phyloP scores from a whole-genome alignment of 129 eudicot species.

The Daucus carota region DNA sequence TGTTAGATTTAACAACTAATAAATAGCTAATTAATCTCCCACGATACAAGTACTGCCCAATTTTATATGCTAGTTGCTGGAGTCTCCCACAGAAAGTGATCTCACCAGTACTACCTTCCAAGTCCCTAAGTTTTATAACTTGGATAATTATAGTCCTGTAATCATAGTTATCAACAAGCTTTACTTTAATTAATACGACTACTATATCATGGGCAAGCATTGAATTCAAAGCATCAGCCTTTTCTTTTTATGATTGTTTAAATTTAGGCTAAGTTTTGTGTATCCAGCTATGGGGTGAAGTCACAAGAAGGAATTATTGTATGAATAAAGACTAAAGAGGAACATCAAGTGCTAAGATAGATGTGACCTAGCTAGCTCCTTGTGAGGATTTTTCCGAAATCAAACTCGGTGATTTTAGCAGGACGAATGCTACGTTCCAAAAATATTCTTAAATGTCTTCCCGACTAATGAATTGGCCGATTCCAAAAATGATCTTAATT shows the following conservation, averaged over 20 bases:
- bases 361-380: neutral
- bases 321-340: neutral
- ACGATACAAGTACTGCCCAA: neutral
- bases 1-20: neutral
- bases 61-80: neutral
- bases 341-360: neutral
- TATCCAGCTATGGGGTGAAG: neutral
- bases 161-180: neutral
- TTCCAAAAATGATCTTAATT: too few species aligned
- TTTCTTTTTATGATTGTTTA: neutral
- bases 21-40: neutral
- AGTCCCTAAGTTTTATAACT: neutral
- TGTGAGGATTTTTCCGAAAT: neutral
- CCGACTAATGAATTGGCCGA: too few species aligned
- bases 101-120: neutral
- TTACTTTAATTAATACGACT: neutral
- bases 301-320: neutral
- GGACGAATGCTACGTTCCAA: too few species aligned
- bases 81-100: slow-evolving; percentile 8
- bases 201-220: neutral
- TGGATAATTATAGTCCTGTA: neutral
- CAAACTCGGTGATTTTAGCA: too few species aligned
- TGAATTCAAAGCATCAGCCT: neutral
- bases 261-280: neutral
- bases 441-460: too few species aligned